Conservation (phyloP, 495 filamentous ascomycete species). For the Pyrenula massariospora region DNA sequence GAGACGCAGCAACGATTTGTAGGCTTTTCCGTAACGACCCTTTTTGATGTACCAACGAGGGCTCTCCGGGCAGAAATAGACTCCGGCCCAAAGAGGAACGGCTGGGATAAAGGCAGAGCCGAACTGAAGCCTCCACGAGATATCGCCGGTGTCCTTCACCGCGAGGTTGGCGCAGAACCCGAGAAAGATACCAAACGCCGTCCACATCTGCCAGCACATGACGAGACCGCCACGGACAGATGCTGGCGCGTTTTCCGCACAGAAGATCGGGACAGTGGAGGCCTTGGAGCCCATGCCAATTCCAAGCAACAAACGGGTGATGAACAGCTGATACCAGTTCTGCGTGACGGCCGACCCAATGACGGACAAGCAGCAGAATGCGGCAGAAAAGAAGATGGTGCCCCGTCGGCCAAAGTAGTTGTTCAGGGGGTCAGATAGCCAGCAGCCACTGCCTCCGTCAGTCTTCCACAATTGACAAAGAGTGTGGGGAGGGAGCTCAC, state of each 20-base stretch:
- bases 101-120: conserved; percentile 63
- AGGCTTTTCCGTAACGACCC: conserved; percentile 40
- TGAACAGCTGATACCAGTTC: conserved; percentile 47
- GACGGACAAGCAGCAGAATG: conserved; percentile 47
- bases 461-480: not conserved
- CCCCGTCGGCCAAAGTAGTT: conserved; percentile 43
- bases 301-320: conserved; percentile 45
- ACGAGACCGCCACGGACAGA: conserved; percentile 50
- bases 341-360: conserved; percentile 44
- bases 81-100: conserved; percentile 46
- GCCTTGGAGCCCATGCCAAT: conserved; percentile 57
- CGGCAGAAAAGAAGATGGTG: conserved; percentile 46
- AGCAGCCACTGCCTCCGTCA: conserved; percentile 35
- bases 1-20: conserved; percentile 45
- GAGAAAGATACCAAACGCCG: conserved; percentile 50
- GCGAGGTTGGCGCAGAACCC: conserved; percentile 50
- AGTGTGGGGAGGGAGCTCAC: conserved; percentile 11
- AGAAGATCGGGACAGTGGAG: conserved; percentile 50
- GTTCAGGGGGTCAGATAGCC: conserved; percentile 50
- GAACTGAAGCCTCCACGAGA: conserved; percentile 53
- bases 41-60: conserved; percentile 61
- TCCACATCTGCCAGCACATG: conserved; percentile 53
- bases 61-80: conserved; percentile 58
- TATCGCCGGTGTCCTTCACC: conserved; percentile 37
- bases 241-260: conserved; percentile 49